phyloP scores from a whole-genome alignment of 805 yeast genomes.

The Ogataea dorogensis region DNA sequence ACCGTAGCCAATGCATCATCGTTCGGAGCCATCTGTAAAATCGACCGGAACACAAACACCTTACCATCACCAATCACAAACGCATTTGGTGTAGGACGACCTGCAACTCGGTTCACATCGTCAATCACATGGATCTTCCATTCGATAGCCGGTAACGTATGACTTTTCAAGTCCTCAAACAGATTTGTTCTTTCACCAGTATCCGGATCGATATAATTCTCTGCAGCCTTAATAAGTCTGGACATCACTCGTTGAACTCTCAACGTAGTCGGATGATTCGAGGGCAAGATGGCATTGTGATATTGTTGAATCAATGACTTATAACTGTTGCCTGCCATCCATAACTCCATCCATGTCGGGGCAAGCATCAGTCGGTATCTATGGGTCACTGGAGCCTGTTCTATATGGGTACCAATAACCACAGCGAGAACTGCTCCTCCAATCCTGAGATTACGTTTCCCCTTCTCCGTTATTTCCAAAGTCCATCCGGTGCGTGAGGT shows the following conservation, averaged over 20 bases:
- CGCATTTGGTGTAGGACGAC: slow-evolving; percentile 87
- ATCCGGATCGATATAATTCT: slow-evolving; percentile 36
- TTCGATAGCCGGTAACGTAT: slow-evolving; percentile 35
- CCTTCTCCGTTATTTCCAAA: slow-evolving; percentile 12
- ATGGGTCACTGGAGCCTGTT: slow-evolving; percentile 79
- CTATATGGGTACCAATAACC: slow-evolving; percentile 53
- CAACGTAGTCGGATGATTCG: slow-evolving; percentile 54
- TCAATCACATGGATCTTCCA: slow-evolving; percentile 86
- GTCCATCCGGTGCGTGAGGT: slow-evolving; percentile 14
- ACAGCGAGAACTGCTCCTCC: slow-evolving; percentile 36
- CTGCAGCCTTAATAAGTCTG: slow-evolving; percentile 59
- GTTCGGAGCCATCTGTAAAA: slow-evolving; percentile 71
- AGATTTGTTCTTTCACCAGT: slow-evolving; percentile 30
- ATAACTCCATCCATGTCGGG: slow-evolving; percentile 60
- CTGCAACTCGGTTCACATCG: slow-evolving; percentile 45
- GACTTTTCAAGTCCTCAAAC: slow-evolving; percentile 24
- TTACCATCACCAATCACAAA: slow-evolving; percentile 96
- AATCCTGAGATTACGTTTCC: slow-evolving; percentile 30
- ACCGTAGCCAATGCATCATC: slow-evolving; percentile 97
- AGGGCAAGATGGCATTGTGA: slow-evolving; percentile 54
- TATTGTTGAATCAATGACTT: slow-evolving; percentile 56
- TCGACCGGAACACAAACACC: slow-evolving; percentile 82
- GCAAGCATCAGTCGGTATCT: slow-evolving; percentile 71
- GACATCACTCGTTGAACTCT: slow-evolving; percentile 63
- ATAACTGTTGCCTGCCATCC: slow-evolving; percentile 65